These are phyloP conservation scores for Cystodermella granulosa DNA, from an alignment of 1,284 basidiomycete genomes.

Conservation along the genomic window DNA sequence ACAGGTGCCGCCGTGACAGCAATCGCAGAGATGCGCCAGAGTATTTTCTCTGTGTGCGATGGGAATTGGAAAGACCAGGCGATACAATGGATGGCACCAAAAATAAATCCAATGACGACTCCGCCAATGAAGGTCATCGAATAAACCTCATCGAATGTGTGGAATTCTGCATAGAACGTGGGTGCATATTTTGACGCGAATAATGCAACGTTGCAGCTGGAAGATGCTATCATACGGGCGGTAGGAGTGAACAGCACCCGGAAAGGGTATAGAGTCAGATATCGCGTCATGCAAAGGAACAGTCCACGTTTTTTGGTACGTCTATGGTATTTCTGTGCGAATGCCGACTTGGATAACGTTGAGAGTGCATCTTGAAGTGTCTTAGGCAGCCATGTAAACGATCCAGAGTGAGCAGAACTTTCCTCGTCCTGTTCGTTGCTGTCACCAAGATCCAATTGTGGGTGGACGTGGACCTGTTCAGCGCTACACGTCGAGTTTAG, in stretches of 20 bases:
- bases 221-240: not conserved
- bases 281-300: too few species aligned
- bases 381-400: too few species aligned
- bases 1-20: not conserved
- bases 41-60: conserved; percentile 2
- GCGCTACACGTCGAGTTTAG: too few species aligned
- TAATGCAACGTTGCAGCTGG: too few species aligned
- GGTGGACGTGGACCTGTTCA: too few species aligned
- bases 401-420: too few species aligned
- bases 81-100: conserved; percentile 13
- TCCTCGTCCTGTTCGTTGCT: too few species aligned
- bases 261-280: not conserved
- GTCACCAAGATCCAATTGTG: too few species aligned
- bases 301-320: too few species aligned
- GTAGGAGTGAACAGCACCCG: not conserved
- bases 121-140: not conserved
- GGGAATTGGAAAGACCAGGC: conserved; percentile 12
- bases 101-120: conserved; percentile 1
- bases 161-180: not conserved
- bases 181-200: not conserved
- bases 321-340: too few species aligned
- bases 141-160: not conserved
- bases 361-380: too few species aligned
- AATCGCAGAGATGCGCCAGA: conserved; percentile 9
- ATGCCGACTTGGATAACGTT: too few species aligned